Base-by-base conservation (phyloP, 2,329 filamentous ascomycete genomes). In the Ascocoryne sarcoides region DNA sequence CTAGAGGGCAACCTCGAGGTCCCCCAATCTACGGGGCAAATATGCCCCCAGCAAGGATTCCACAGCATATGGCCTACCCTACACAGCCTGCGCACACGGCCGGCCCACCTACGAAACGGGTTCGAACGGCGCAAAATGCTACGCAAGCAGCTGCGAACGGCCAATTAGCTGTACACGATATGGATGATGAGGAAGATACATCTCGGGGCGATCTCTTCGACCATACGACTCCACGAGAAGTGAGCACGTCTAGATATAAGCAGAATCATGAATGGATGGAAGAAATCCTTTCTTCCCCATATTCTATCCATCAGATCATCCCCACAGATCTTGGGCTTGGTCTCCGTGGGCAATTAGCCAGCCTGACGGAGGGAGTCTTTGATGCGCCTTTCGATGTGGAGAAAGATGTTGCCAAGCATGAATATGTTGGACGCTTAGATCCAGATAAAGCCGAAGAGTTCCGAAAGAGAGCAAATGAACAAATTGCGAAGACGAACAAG, bases 211-310 rank as follows among this genome's bases (percentile, higher is more conserved):
- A 98, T 60, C 73, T 89, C 59, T 86, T 98, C 55, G 92, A 98
- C 58, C 77, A 87, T 48, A 69, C 95, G 47, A 90, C 87, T 0
- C 89, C 89, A 3, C 76, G 89, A 32, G 92, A 98, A 48, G 83
- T 98, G 46, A 94, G 88, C 52, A 70, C 86, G 45, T 77, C 79
- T 48, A 77, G 92, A 40, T 98, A 95, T 61, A 82, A 82, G 59
- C 88, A 95, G 58, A 93, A 98, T 55, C 90, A 98, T 56, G 87
- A 95, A 61, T 96, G 90, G 92, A 95, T 98, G 86, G 92, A 96
- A 58, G 90, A 98, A 63, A 81, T 98, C 19, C 75, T 96, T 39
- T 86, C 84, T 1, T 96, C 90, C 1, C 87, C 89, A 0, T 95
- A 95, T 58, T 73, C 83, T 17, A 83, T 90, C 46, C 75, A 75